Base-by-base conservation (phyloP, 1,284 basidiomycete species). In the Erythrobasidium hasegawianum region DNA sequence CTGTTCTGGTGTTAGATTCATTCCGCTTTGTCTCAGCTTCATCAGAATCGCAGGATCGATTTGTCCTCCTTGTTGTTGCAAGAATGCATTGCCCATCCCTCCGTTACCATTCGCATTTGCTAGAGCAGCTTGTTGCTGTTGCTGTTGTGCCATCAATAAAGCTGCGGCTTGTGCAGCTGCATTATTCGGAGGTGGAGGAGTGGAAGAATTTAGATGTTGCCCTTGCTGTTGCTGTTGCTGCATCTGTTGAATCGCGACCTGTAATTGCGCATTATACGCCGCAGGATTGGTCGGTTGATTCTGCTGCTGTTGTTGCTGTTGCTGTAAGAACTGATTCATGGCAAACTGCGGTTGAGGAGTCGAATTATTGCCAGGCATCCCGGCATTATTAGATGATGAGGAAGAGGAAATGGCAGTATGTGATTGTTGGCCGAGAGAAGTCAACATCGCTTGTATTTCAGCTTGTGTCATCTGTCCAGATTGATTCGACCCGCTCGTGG, bases 381-480 rank as follows among this genome's bases (percentile, higher is more conserved):
- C 43, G n/a, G n/a, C 43, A 16, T 47, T 47, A 14, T 24, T 47
- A 24, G 4, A 5, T 8, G 43, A 47, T 18, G 43, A 47, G 22
- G 43, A 47, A 47, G 43, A 47, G 14, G 43, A 47, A n/a, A n/a
- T n/a, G 43, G 7, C 22, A 7, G 18, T 22, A 20, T 22, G 50
- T 8, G 26, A 26, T 20, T 16, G n/a, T 20, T 22, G 59, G 11
- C 50, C 59, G 14, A 64, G 54, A 43, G 61, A 64, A 16, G 61
- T 54, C 13, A 65, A 27, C 62, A 65, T 65, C 22, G 62, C 62
- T 39, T 65, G 62, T 7, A 65, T 49, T 38, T 65, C 62, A 3
- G 56, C 56, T 24, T 65, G 62, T 40, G 61, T 18, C 43, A 47
- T 47, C 16, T 47, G 43, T 24, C 43, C 43, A 16, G 20, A 57